phyloP scores from a whole-genome alignment of 2,329 filamentous ascomycete genomes.

The Curvularia spicifera region DNA sequence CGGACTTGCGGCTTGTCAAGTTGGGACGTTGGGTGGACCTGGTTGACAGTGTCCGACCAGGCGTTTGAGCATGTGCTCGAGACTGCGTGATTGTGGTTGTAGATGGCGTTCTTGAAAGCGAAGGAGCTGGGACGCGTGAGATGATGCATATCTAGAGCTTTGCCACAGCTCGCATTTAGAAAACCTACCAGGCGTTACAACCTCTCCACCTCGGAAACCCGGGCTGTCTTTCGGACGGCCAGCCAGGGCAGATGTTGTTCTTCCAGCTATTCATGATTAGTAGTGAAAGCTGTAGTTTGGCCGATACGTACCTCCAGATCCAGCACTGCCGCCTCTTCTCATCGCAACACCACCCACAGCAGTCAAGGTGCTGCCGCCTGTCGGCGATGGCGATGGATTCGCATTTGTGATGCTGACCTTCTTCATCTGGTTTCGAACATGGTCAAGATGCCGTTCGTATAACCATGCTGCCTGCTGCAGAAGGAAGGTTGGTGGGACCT shows the following conservation, averaged over 20 bases:
- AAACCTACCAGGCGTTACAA: slow-evolving; percentile 49
- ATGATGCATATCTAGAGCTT: neutral
- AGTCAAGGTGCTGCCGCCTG: slow-evolving; percentile 52
- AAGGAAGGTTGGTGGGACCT: slow-evolving; percentile 86
- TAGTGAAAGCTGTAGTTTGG: neutral
- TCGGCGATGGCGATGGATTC: slow-evolving; percentile 57
- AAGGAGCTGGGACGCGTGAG: slow-evolving; percentile 27
- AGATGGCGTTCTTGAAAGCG: slow-evolving; percentile 56
- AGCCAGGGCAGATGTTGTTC: slow-evolving; percentile 62
- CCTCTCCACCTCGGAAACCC: slow-evolving; percentile 58
- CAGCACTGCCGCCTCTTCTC: slow-evolving; percentile 59
- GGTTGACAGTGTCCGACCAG: slow-evolving; percentile 35
- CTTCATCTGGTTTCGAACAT: slow-evolving; percentile 88
- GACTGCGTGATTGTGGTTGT: slow-evolving; percentile 56
- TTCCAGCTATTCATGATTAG: slow-evolving; percentile 37
- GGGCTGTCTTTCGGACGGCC: slow-evolving; percentile 65
- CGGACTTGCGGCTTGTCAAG: slow-evolving; percentile 26
- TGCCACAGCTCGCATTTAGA: neutral
- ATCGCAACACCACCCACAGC: slow-evolving; percentile 54
- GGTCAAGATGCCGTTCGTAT: slow-evolving; percentile 86
- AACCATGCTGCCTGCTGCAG: slow-evolving; percentile 93
- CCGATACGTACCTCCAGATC: slow-evolving; percentile 43
- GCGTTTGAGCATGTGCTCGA: slow-evolving; percentile 31
- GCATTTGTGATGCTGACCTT: slow-evolving; percentile 69
- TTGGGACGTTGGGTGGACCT: slow-evolving; percentile 36